Percentiles rank a stretch among this genome's conserved stretches.
Conservation (phyloP, 495 filamentous ascomycete genomes). For the Daldinia concentrica region DNA sequence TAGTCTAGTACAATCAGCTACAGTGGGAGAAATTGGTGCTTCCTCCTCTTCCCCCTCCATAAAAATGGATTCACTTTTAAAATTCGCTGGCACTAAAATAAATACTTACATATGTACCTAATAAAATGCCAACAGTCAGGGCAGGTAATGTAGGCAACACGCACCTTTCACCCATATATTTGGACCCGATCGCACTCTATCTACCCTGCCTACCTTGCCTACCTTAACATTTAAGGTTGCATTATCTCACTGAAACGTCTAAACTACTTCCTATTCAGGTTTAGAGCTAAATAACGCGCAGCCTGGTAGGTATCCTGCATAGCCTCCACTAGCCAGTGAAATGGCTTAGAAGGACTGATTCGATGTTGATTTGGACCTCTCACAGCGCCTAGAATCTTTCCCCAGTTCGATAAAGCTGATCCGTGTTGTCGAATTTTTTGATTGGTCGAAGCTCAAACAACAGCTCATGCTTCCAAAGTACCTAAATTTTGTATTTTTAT, state of each 20-base stretch:
- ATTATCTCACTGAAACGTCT: slow-evolving; percentile 43
- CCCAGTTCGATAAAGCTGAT: slow-evolving; percentile 34
- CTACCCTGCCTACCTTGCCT: slow-evolving; percentile 1
- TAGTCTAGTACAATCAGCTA: slow-evolving; percentile 42
- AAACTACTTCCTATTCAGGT: slow-evolving; percentile 28
- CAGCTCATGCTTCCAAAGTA: slow-evolving; percentile 49
- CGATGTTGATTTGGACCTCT: slow-evolving; percentile 40
- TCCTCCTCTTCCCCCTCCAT: slow-evolving; percentile 22
- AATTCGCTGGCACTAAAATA: slow-evolving; percentile 33
- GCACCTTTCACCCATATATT: slow-evolving; percentile 21
- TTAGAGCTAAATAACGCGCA: slow-evolving; percentile 21
- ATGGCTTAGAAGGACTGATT: slow-evolving; percentile 28
- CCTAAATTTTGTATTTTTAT: slow-evolving; percentile 40
- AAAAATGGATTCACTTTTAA: slow-evolving; percentile 24
- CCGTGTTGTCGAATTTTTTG: slow-evolving; percentile 50
- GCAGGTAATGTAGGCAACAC: slow-evolving; percentile 1
- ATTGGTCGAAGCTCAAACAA: slow-evolving; percentile 52
- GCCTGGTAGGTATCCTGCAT: slow-evolving; percentile 16
- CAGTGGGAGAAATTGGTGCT: slow-evolving; percentile 28
- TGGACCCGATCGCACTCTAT: slow-evolving; percentile 30
- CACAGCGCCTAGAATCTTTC: slow-evolving; percentile 30
- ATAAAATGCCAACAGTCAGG: slow-evolving; percentile 17
- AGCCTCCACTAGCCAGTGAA: slow-evolving; percentile 30
- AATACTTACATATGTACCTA: neutral
- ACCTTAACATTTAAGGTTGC: slow-evolving; percentile 37